A percentile compares a stretch with the other conserved stretches of the same genome.
Conservation (phyloP, 1,284 basidiomycete species). For the Sporisorium iseilematis-ciliati region DNA sequence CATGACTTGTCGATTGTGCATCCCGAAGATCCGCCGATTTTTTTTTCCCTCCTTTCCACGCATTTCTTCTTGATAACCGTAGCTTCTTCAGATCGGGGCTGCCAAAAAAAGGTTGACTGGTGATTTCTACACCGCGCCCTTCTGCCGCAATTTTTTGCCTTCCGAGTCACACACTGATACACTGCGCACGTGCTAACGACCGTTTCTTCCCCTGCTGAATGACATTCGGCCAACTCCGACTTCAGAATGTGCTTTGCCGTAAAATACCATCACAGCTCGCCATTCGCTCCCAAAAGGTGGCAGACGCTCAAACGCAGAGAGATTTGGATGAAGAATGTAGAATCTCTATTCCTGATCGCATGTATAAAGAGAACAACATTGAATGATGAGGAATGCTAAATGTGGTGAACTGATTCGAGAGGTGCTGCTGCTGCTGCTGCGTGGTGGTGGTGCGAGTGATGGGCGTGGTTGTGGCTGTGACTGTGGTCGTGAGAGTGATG, state of each 20-base stretch:
- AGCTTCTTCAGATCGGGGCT: slow-evolving; percentile 1
- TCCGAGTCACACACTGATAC: slow-evolving; percentile 18
- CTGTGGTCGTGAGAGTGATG: slow-evolving; percentile 17
- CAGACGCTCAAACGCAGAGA: not conserved
- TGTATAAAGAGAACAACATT: not conserved
- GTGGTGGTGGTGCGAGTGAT: slow-evolving; percentile 20
- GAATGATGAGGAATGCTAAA: not conserved
- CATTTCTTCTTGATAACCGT: slow-evolving; percentile 19
- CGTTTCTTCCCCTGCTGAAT: not conserved
- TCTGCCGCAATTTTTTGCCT: not conserved
- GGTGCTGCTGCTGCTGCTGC: not conserved
- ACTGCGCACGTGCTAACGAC: slow-evolving; percentile 23
- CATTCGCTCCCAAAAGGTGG: too few relatives aligned
- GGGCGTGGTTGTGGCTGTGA: slow-evolving; percentile 13
- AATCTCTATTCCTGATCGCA: not conserved
- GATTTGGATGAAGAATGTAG: not conserved
- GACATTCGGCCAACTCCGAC: slow-evolving; percentile 22
- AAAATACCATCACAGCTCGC: too few relatives aligned
- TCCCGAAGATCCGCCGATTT: slow-evolving; percentile 29
- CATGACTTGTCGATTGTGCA: slow-evolving; percentile 12
- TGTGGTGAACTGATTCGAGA: not conserved
- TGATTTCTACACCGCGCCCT: too few relatives aligned
- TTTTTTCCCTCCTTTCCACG: not conserved
- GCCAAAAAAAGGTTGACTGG: not conserved
- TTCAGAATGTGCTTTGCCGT: slow-evolving; percentile 32